Percentiles rank a stretch among this genome's conserved stretches.
Evolutionary conservation across 352 stramenopile genomes (phyloP).

Genomic region (Globisporangium spinosum): DNA sequence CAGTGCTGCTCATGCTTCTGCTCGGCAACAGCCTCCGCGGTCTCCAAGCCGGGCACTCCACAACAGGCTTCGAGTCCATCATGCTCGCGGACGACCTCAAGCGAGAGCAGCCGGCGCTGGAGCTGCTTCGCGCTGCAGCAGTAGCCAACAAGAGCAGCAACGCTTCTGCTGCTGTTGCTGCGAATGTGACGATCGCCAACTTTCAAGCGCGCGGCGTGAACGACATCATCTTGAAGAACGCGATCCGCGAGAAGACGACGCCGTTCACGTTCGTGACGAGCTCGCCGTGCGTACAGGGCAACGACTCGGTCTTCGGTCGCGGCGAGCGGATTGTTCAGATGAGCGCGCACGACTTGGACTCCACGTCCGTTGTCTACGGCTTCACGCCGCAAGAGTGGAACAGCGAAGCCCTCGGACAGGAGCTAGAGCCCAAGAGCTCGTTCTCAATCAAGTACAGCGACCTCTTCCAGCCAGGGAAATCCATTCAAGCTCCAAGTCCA

Average conservation of each 20-base stretch:
- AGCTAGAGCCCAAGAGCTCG: background rate
- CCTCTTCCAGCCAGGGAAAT: background rate
- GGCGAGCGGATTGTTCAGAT: background rate
- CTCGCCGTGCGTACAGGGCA: background rate
- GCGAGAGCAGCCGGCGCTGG: background rate
- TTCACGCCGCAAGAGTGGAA: background rate
- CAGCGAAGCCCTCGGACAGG: background rate
- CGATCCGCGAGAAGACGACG: background rate
- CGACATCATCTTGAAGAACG: background rate
- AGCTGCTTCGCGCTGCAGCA: background rate
- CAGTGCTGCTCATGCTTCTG: background rate
- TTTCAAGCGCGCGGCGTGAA: background rate
- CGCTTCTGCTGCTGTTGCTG: background rate
- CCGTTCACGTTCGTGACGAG: background rate
- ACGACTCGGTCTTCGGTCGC: background rate
- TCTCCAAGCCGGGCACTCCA: background rate
- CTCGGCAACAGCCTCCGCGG: background rate
- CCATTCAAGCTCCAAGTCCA: background rate
- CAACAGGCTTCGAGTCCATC: background rate
- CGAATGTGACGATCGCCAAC: background rate
- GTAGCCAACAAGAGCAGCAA: background rate
- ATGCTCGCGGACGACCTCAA: background rate
- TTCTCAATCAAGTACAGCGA: background rate
- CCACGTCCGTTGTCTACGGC: background rate
- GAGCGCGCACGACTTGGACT: background rate